Conservation (phyloP, 2,329 filamentous ascomycete species). For the Aureobasidium sp. region DNA sequence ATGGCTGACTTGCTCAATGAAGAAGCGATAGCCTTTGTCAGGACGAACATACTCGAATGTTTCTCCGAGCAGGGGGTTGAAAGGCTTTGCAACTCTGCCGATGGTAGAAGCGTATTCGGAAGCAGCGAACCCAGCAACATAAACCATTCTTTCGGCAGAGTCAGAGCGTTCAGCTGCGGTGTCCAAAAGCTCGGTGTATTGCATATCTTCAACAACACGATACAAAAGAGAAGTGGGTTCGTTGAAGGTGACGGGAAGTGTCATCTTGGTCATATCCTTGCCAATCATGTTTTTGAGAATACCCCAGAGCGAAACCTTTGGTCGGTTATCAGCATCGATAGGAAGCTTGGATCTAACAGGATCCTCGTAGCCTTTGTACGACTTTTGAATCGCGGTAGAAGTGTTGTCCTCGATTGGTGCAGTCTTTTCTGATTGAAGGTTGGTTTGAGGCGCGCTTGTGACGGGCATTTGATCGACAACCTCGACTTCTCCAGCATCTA, state of each 20-base stretch:
- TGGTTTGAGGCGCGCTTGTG: conserved; percentile 32
- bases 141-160: conserved; percentile 85
- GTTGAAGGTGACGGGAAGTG: conserved; percentile 94
- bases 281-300: conserved; percentile 99
- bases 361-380: conserved; percentile 88
- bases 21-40: conserved; percentile 96
- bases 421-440: conserved; percentile 13
- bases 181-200: conserved; percentile 89
- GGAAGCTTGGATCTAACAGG: conserved; percentile 71
- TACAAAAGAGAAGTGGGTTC: conserved; percentile 94
- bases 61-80: conserved; percentile 92
- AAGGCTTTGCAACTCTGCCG: conserved; percentile 92
- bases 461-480: conserved; percentile 60
- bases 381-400: conserved; percentile 60
- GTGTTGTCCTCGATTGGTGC: conserved; percentile 29
- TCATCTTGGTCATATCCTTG: conserved; percentile 99
- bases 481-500: conserved; percentile 87
- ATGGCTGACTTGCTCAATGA: conserved; percentile 96
- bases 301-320: conserved; percentile 91
- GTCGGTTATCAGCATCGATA: conserved; percentile 85
- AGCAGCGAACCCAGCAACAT: conserved; percentile 90
- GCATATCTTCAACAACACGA: conserved; percentile 94
- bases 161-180: conserved; percentile 77
- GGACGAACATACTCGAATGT: conserved; percentile 95
- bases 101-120: conserved; percentile 97